Base-by-base conservation (phyloP, 257 asterid genomes). In the Thymus mandschuricus region DNA sequence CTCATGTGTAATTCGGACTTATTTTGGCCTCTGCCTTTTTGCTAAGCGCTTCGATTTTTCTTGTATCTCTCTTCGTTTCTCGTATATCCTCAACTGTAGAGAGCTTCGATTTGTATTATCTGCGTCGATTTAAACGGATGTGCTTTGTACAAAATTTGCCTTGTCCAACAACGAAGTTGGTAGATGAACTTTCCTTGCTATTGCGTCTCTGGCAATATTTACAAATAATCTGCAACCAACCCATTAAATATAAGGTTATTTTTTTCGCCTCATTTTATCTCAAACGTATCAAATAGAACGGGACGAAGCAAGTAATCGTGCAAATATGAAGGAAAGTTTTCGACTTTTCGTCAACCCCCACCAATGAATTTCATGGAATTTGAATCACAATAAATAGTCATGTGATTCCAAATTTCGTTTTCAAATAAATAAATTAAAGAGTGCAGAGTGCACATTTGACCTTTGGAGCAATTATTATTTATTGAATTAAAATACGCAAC, bases 81-180 rank as follows among this genome's bases (percentile, higher is more conserved):
- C 34, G 40, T 72, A 72, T 74, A 51, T 60, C 52, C 58, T 61
- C 68, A 74, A 69, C 56, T 75, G 84, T 80, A 80, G 83, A 71
- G 81, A 38, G 41, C 38, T 69, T 63, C 52, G 50, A 27, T 65
- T 51, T 79, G 78, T 76, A 69, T 63, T 74, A 28, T 41, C 55
- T 68, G 64, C 67, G 34, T 71, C 55, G 34, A 64, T 64, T 78
- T 52, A 6, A 76, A 61, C 60, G 57, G 51, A 71, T 55, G 9
- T 70, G 70, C 45, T 21, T 21, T 73, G 80, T 82, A 76, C 77
- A 76, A 68, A 75, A 76, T 10, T 44, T 13, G 54, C 28, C 43
- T 76, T 27, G 41, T 73, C 27, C 34, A 67, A 28, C 56, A 41
- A 59, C 2, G 63, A 62, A 49, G 68, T 65, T 58, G 56, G 64